Conservation (phyloP, 768 basidiomycete genomes). For the Lactarius trivialis region DNA sequence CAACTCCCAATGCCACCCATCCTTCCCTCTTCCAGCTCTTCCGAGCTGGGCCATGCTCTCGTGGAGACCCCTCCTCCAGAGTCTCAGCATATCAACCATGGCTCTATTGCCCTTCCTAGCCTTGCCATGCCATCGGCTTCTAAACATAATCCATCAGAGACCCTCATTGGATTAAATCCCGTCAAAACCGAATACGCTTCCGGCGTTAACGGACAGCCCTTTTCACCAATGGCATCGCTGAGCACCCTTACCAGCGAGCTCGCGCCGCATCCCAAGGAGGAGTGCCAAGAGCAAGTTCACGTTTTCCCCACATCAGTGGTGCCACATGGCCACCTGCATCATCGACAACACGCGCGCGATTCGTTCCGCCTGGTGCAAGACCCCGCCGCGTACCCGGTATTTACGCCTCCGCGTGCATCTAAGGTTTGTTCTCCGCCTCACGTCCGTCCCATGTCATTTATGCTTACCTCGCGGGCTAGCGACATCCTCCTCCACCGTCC, state of each 20-base stretch:
- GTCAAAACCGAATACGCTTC: conserved; percentile 12
- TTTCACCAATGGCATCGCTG: conserved; percentile 6
- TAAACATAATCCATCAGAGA: neutral
- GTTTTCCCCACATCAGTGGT: neutral
- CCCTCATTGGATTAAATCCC: neutral
- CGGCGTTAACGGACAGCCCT: neutral
- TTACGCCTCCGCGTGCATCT: neutral
- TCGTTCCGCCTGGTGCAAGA: conserved; percentile 17
- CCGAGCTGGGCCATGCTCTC: conserved; percentile 19
- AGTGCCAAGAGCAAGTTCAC: neutral
- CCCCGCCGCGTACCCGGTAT: conserved; percentile 14
- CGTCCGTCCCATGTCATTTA: neutral
- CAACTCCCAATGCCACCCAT: neutral
- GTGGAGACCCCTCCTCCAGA: conserved; percentile 11
- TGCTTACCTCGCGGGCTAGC: conserved; percentile 3
- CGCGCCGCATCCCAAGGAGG: conserved; percentile 8
- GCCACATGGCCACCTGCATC: conserved; percentile 2
- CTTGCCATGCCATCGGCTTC: neutral
- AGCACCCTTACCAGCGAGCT: neutral
- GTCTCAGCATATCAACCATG: neutral
- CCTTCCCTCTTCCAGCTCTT: conserved; percentile 11
- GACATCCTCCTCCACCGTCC: conserved; percentile 12
- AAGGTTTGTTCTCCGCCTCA: conserved; percentile 17
- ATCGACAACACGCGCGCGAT: conserved; percentile 1
- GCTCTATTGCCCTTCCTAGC: conserved; percentile 9